A percentile compares a stretch with the other conserved stretches of the same genome.
These are phyloP conservation scores for Fusarium subglutinans DNA, from an alignment of 2,329 filamentous ascomycete species.

Conservation along the genomic window DNA sequence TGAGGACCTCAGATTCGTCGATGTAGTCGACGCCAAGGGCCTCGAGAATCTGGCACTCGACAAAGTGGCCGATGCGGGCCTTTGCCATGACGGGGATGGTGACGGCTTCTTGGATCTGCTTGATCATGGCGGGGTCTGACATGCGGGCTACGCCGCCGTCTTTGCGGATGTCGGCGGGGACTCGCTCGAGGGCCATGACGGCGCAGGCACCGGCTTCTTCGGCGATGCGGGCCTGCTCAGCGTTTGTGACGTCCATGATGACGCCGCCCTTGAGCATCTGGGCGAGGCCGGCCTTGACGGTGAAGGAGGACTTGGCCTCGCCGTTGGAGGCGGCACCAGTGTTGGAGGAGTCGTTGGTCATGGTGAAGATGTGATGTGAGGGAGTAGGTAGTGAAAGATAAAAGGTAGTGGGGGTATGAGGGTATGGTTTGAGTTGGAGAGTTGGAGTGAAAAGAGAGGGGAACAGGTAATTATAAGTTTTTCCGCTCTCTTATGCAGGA, in stretches of 20 bases:
- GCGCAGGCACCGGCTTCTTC: slow-evolving; percentile 95
- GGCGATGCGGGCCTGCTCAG: slow-evolving; percentile 93
- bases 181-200: slow-evolving; percentile 98
- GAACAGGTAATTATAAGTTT: slow-evolving; percentile 2
- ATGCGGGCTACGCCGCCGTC: slow-evolving; percentile 96
- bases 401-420: neutral
- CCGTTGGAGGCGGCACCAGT: slow-evolving; percentile 42
- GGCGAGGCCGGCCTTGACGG: slow-evolving; percentile 92
- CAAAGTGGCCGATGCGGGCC: slow-evolving; percentile 95
- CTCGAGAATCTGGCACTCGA: slow-evolving; percentile 98
- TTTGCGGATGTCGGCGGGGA: slow-evolving; percentile 92
- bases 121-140: slow-evolving; percentile 94
- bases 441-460: neutral
- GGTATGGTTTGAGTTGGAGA: neutral
- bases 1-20: slow-evolving; percentile 97
- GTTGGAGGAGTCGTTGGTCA: slow-evolving; percentile 48
- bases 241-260: slow-evolving; percentile 98
- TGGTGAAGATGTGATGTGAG: slow-evolving; percentile 19
- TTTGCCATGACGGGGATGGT: slow-evolving; percentile 99
- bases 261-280: slow-evolving; percentile 99
- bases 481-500: neutral
- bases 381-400: neutral
- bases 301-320: slow-evolving; percentile 69
- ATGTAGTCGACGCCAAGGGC: slow-evolving; percentile 96
- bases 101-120: slow-evolving; percentile 91